A percentile compares a stretch with the other conserved stretches of the same genome.
These are phyloP conservation scores for Picocystis sp. DNA, from an alignment of 163 green algal genomes.

Conservation along the genomic window DNA sequence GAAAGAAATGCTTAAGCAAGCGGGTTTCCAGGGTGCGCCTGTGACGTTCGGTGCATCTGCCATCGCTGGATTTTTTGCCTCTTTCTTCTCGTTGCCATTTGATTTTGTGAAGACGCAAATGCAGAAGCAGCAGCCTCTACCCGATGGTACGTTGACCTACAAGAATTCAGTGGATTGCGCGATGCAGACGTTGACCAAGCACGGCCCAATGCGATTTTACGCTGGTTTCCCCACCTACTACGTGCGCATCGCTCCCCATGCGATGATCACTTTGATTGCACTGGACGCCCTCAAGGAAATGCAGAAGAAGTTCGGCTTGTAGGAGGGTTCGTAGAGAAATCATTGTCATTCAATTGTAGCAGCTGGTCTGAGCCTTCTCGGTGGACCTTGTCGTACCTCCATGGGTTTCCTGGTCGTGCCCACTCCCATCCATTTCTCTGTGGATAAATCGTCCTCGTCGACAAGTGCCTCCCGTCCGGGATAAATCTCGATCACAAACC, in stretches of 20 bases:
- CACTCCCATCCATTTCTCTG: too few species aligned
- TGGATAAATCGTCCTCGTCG: too few species aligned
- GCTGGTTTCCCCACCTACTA: slow-evolving; percentile 93
- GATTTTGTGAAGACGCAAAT: slow-evolving; percentile 98
- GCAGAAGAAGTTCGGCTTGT: slow-evolving; percentile 64
- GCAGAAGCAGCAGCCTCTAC: slow-evolving; percentile 56
- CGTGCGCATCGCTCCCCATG: slow-evolving; percentile 44
- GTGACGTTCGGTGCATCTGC: slow-evolving; percentile 14
- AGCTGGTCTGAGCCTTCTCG: too few species aligned
- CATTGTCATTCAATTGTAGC: neutral
- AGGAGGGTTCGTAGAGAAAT: slow-evolving; percentile 8
- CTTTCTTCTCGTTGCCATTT: slow-evolving; percentile 81
- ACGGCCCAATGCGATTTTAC: slow-evolving; percentile 92
- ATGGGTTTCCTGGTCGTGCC: too few species aligned
- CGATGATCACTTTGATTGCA: slow-evolving; percentile 79
- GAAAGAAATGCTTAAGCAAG: slow-evolving; percentile 51
- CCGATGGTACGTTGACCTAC: slow-evolving; percentile 63
- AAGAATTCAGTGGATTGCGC: slow-evolving; percentile 65
- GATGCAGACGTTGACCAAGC: slow-evolving; percentile 45
- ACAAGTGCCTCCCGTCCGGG: too few species aligned
- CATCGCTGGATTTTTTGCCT: slow-evolving; percentile 85
- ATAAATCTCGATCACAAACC: too few species aligned
- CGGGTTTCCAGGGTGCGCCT: slow-evolving; percentile 33
- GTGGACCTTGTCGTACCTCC: too few species aligned
- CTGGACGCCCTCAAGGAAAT: slow-evolving; percentile 58